Base-by-base conservation (phyloP, 177 flowering plant genomes). In the Vitis hybrid region DNA sequence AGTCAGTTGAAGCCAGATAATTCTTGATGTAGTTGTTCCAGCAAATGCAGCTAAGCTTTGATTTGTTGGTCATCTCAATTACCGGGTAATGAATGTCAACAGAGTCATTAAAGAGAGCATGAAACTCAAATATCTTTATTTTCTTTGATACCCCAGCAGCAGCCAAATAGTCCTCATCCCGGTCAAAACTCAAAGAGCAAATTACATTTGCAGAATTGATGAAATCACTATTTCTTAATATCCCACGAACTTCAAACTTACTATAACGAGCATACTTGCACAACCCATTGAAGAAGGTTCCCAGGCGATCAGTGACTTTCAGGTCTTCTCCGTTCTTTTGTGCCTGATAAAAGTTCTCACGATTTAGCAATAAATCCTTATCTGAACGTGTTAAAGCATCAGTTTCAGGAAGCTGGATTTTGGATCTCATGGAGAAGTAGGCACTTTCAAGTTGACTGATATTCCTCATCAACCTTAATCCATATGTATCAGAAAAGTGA, bases 71-170 rank as follows among this genome's bases (percentile, higher is more conserved):
- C 93, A 96, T 87, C 85, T 96, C 99, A 67, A 86, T 74, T 17
- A 69, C 92, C 4, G 99, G 99, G 75, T 92, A 93, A 82, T 96
- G 98, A 73, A 96, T 83, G 72, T 90, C 98, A 75, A 91, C 91
- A 67, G 90, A 84, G 46, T 88, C 86, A 80, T 87, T 83, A 65
- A 87, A 77, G 60, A 96, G 80, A 0, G 92, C 62, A 67, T 75
- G 67, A 77, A 82, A 96, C 65, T 91, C 99, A 78, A 82, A 96
- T 70, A 96, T 88, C 78, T 94, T 96, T 63, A 96, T 94, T 79
- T 90, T 96, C 87, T 90, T 94, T 24, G 98, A 90, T 55, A 96
- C 91, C 11, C 98, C 99, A 77, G 97, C 98, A 74, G 99, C 80
- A 78, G 99, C 99, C 74, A 96, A 91, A 72, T 85, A 91, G 40